Evolutionary conservation across 257 asterid species (phyloP), one percentile per base, ranked within the genome.

Genomic region (Scutellaria baicalensis): DNA sequence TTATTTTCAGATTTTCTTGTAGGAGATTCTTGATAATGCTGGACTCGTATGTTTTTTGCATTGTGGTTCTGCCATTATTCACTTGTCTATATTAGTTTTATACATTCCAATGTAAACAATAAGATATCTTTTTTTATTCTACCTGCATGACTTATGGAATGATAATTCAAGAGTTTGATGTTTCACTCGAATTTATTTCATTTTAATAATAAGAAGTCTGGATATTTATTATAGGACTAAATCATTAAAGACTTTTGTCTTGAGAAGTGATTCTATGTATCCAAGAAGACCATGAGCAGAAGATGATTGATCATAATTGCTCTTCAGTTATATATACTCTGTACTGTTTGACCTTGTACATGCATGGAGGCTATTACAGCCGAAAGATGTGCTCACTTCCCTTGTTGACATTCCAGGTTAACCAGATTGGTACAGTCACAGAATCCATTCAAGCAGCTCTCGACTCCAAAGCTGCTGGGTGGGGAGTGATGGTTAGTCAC

Each of bases 401-500:
- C 45, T 27, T 9, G 40, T 17, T 16, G 45, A 17, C 1, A 54
- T 67, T 81, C 77, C 92, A 93, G 98, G 99, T 93, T 49, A 93
- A 91, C 87, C 99, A 94, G 83, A 94, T 94, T 51, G 99, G 99
- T 52, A 87, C 91, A 0, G 96, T 94, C 2, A 94, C 97, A n/a
- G 99, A 94, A 83, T 94, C 99, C 35, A 85, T 94, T 75, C 96
- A 88, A 75, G 97, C 99, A 61, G 99, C 99, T 0, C 87, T 94
- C 3, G 97, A 94, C 84, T 91, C 99, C 13, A 94, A 94, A 77
- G 96, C 97, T 68, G 99, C 97, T 17, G 97, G 97, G 12, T 94
- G 99, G 99, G 99, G 99, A 68, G 99, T 94, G 54, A 94, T 94
- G 99, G 99, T 94, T 67, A 94, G 97, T 76, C 99, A 94, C 79